phyloP scores from a whole-genome alignment of 1,284 basidiomycete species.

The Ustilago cynodontis region DNA sequence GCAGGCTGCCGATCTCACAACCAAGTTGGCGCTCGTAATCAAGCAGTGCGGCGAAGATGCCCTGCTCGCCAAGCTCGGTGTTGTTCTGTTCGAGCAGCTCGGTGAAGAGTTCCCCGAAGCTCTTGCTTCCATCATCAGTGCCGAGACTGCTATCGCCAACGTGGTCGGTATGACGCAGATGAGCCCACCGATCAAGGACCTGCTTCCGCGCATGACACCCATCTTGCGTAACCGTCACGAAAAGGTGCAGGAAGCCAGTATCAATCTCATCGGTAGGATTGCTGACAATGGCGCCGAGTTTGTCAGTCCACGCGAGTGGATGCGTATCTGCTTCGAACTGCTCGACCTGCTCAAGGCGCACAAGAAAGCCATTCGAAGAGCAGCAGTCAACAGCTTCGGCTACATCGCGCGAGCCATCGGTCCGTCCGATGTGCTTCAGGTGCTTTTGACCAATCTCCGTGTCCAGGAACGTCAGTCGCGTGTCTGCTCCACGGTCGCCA shows the following conservation, averaged over 20 bases:
- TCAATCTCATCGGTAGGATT: conserved; percentile 99
- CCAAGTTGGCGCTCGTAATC: conserved; percentile 93
- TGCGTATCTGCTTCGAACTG: conserved; percentile 99
- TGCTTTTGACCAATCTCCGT: conserved; percentile 93
- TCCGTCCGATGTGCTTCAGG: conserved; percentile 96
- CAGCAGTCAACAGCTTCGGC: conserved; percentile 98
- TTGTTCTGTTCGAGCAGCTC: conserved; percentile 97
- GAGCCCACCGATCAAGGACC: conserved; percentile 99
- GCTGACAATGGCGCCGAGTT: conserved; percentile 99
- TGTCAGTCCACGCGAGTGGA: conserved; percentile 98
- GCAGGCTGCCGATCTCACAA: conserved; percentile 96
- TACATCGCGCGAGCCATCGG: conserved; percentile 99
- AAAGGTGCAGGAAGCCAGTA: conserved; percentile 99
- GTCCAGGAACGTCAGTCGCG: conserved; percentile 99
- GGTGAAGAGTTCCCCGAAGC: conserved; percentile 99
- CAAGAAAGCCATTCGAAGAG: conserved; percentile 98
- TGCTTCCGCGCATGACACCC: conserved; percentile 97
- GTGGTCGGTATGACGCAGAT: conserved; percentile 99
- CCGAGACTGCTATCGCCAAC: conserved; percentile 97
- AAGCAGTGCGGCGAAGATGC: conserved; percentile 98
- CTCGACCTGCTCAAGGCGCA: conserved; percentile 97
- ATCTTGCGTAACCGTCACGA: conserved; percentile 98
- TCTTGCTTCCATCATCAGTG: conserved; percentile 94
- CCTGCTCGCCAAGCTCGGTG: conserved; percentile 92
- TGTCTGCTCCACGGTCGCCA: conserved; percentile 98